A percentile compares a stretch with the other conserved stretches of the same genome.
phyloP scores from a whole-genome alignment of 2,329 filamentous ascomycete species.

The Exophiala calicioides region DNA sequence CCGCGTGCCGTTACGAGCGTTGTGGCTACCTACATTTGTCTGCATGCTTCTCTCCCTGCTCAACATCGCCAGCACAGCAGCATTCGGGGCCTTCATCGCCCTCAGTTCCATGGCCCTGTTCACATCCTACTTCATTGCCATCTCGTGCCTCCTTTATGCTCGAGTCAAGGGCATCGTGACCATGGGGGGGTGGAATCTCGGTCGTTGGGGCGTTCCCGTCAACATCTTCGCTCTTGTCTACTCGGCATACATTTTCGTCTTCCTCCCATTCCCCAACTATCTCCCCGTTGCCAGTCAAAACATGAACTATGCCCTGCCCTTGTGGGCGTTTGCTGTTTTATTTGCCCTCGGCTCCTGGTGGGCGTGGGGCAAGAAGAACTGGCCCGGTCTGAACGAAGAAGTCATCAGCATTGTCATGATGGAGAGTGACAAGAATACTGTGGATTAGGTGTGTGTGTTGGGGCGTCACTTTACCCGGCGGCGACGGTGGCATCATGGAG shows the following conservation, averaged over 20 bases:
- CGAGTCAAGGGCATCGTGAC: slow-evolving; percentile 29
- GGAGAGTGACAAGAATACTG: slow-evolving; percentile 18
- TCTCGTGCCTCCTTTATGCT: slow-evolving; percentile 23
- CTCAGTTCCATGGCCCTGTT: slow-evolving; percentile 41
- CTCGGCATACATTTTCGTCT: slow-evolving; percentile 34
- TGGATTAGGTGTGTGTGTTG: slow-evolving; percentile 18
- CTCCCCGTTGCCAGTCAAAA: slow-evolving; percentile 37
- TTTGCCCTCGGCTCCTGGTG: slow-evolving; percentile 27
- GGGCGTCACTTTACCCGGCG: no score
- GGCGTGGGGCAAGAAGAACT: slow-evolving; percentile 24
- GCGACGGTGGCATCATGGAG: no score
- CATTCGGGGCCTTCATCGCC: slow-evolving; percentile 44
- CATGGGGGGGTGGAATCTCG: slow-evolving; percentile 17
- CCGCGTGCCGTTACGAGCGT: slow-evolving; percentile 42
- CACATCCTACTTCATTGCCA: slow-evolving; percentile 37
- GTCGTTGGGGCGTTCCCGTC: slow-evolving; percentile 35
- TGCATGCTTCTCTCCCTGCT: slow-evolving; percentile 41
- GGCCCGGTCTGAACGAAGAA: slow-evolving; percentile 23
- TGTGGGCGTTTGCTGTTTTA: slow-evolving; percentile 33
- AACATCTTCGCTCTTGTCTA: slow-evolving; percentile 42
- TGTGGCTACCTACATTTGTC: slow-evolving; percentile 39
- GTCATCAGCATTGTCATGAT: slow-evolving; percentile 23
- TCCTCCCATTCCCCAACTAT: slow-evolving; percentile 38
- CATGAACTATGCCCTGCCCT: slow-evolving; percentile 43
- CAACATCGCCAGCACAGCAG: slow-evolving; percentile 41